Conservation (phyloP, 352 stramenopile genomes). For the Stephanocyclus meneghinianus region DNA sequence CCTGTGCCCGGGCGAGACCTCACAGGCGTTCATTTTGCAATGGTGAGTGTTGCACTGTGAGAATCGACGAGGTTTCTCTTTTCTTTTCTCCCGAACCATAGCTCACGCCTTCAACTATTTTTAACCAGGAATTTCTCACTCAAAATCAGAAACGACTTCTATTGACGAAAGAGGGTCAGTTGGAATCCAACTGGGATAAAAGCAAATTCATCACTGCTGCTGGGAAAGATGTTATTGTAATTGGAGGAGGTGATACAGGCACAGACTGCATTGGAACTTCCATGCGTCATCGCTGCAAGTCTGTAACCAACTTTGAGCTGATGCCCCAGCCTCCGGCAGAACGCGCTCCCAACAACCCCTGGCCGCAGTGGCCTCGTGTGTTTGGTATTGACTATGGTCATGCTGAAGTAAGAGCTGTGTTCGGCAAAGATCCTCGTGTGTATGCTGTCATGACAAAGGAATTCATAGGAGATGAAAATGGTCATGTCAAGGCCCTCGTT, state of each 20-base stretch:
- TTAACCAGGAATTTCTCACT: slow-evolving; percentile 82
- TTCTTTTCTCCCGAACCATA: neutral
- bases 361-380: slow-evolving; percentile 96
- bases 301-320: slow-evolving; percentile 94
- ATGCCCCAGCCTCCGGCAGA: slow-evolving; percentile 89
- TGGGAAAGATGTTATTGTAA: slow-evolving; percentile 97
- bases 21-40: slow-evolving; percentile 94
- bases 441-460: slow-evolving; percentile 92
- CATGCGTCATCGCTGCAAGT: slow-evolving; percentile 94
- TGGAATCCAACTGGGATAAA: slow-evolving; percentile 93
- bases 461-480: slow-evolving; percentile 84
- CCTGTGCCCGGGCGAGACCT: slow-evolving; percentile 85
- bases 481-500: slow-evolving; percentile 83
- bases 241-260: slow-evolving; percentile 94
- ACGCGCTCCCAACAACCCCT: slow-evolving; percentile 92
- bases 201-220: slow-evolving; percentile 92
- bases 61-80: neutral
- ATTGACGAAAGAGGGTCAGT: slow-evolving; percentile 91
- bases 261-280: slow-evolving; percentile 98
- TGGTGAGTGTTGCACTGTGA: slow-evolving; percentile 53
- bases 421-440: slow-evolving; percentile 84
- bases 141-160: slow-evolving; percentile 97
- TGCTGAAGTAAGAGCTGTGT: slow-evolving; percentile 89
- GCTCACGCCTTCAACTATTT: neutral
- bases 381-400: slow-evolving; percentile 98